These are phyloP conservation scores for Euphorbia celastroides DNA, from an alignment of 441 rosid genomes.

Conservation along the genomic window DNA sequence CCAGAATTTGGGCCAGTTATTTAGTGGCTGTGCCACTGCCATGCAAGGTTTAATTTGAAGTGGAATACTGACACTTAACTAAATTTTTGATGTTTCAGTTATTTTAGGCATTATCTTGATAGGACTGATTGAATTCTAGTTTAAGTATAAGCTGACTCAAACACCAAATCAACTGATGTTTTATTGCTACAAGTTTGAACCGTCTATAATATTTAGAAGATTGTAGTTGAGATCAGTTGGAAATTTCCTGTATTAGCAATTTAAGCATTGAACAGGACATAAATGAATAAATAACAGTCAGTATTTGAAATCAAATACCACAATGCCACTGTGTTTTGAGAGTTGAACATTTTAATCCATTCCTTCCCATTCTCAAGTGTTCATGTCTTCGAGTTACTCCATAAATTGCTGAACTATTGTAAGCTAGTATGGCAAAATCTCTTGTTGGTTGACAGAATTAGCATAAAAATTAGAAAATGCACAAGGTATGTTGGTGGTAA, in stretches of 20 bases:
- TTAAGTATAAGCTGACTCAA: background rate
- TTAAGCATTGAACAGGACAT: background rate
- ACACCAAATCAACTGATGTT: background rate
- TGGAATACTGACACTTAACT: background rate
- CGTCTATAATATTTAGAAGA: background rate
- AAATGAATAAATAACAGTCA: background rate
- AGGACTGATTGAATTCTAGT: background rate
- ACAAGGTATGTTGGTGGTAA: background rate
- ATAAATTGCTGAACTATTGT: background rate
- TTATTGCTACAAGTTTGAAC: background rate
- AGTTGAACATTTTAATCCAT: background rate
- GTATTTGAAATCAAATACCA: background rate
- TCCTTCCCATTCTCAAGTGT: background rate
- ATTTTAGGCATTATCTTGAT: background rate
- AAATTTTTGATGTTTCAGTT: background rate
- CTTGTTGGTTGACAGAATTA: background rate
- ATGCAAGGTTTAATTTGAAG: background rate
- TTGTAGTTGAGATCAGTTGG: background rate
- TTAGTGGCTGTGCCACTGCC: background rate
- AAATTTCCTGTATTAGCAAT: background rate
- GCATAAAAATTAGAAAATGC: background rate
- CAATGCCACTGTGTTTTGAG: background rate
- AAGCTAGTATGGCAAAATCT: background rate
- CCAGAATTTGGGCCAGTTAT: background rate
- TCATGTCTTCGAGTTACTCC: background rate